These are phyloP conservation scores for Tuber microsphaerosporum DNA, from an alignment of 495 filamentous ascomycete species.

Conservation along the genomic window DNA sequence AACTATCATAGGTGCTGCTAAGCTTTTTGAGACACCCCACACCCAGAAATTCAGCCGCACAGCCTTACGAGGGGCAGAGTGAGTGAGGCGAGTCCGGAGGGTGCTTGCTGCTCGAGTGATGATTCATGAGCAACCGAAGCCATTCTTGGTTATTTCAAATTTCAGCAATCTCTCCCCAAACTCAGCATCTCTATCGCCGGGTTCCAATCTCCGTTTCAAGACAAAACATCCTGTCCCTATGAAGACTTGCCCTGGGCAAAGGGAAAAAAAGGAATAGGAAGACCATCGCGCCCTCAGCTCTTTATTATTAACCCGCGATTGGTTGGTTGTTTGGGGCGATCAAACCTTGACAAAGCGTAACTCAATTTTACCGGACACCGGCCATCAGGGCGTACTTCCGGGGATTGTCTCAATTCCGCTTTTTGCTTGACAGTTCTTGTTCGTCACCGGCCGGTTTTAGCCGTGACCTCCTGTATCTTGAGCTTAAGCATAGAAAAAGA, in stretches of 20 bases:
- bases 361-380: too few relatives aligned
- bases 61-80: not conserved
- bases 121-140: too few relatives aligned
- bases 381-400: too few relatives aligned
- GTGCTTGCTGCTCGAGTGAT: too few relatives aligned
- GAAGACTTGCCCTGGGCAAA: not conserved
- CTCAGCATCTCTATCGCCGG: not conserved
- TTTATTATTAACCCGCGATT: not conserved
- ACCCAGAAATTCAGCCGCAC: not conserved
- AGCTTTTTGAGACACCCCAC: not conserved
- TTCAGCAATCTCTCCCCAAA: not conserved
- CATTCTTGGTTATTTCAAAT: too few relatives aligned
- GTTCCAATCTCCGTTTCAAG: not conserved
- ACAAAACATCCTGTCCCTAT: not conserved
- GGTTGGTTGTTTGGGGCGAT: not conserved
- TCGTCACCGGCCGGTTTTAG: not conserved
- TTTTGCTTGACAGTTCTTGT: not conserved
- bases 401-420: too few relatives aligned
- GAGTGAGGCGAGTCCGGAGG: too few relatives aligned
- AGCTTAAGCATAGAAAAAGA: not conserved
- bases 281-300: too few relatives aligned
- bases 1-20: slow-evolving; percentile 1
- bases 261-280: not conserved
- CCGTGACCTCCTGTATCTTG: too few relatives aligned
- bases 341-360: not conserved